A percentile compares a stretch with the other conserved stretches of the same genome.
These are phyloP conservation scores for Magnusiomyces ingens DNA, from an alignment of 1,139 yeast species.

Conservation along the genomic window DNA sequence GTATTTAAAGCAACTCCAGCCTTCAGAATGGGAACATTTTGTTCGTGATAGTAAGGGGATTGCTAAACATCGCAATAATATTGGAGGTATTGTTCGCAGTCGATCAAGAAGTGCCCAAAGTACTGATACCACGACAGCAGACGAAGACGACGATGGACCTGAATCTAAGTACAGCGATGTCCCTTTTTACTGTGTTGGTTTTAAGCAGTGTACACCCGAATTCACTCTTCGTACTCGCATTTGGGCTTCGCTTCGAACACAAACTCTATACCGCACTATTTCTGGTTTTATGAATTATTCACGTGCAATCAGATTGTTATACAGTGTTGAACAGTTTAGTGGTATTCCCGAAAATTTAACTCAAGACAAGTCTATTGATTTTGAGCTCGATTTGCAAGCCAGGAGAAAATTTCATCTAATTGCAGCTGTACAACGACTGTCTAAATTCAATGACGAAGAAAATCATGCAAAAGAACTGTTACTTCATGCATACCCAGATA, in stretches of 20 bases:
- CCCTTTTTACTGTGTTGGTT: conserved; percentile 68
- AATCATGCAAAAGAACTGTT: conserved; percentile 49
- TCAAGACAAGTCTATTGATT: conserved; percentile 31
- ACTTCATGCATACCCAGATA: conserved; percentile 54
- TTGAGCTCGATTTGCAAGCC: conserved; percentile 45
- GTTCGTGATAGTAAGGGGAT: conserved; percentile 43
- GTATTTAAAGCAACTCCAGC: conserved; percentile 62
- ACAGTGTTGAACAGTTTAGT: conserved; percentile 45
- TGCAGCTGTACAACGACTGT: conserved; percentile 64
- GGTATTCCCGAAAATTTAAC: conserved; percentile 37
- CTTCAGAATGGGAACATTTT: conserved; percentile 71
- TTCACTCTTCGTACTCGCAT: conserved; percentile 61
- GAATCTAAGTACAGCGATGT: conserved; percentile 38
- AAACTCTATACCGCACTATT: conserved; percentile 69
- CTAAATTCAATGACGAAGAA: conserved; percentile 47
- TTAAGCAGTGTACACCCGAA: conserved; percentile 55
- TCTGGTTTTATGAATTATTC: conserved; percentile 71
- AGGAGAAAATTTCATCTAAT: conserved; percentile 58
- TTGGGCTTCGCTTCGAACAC: conserved; percentile 77
- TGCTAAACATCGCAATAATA: conserved; percentile 9
- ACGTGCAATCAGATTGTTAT: conserved; percentile 59
- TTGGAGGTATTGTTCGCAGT: not conserved
- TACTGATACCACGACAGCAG: conserved; percentile 13
- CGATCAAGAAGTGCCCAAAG: conserved; percentile 14
- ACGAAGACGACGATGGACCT: conserved; percentile 14